These are phyloP conservation scores for Paecilomyces dactylethromorphus DNA, from an alignment of 2,329 filamentous ascomycete genomes.

Conservation along the genomic window DNA sequence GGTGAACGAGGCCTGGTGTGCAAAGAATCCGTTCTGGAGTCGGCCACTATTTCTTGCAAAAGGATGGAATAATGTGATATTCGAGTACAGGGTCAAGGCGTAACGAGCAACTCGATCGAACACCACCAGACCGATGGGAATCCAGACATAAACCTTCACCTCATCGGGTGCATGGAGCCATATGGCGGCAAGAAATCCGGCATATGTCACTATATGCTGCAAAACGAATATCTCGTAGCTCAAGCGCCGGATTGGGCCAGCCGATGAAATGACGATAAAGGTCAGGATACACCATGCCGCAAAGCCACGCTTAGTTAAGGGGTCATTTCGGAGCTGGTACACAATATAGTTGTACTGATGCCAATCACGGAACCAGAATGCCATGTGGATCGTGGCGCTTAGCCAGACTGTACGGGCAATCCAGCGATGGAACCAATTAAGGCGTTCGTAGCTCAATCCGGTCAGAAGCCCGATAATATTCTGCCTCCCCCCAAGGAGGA, in stretches of 20 bases:
- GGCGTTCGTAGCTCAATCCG: conserved; percentile 43
- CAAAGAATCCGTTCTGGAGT: conserved; percentile 20
- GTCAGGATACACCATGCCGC: conserved; percentile 46
- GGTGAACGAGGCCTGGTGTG: conserved; percentile 39
- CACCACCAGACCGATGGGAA: conserved; percentile 40
- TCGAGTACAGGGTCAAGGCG: conserved; percentile 29
- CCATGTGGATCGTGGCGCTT: conserved; percentile 48
- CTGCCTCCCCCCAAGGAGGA: conserved; percentile 49
- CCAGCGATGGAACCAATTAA: conserved; percentile 51
- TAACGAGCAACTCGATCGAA: conserved; percentile 39
- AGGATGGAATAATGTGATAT: conserved; percentile 36
- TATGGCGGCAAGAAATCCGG: conserved; percentile 42
- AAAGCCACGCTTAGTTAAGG: conserved; percentile 46
- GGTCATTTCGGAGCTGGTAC: conserved; percentile 42
- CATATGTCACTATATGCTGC: conserved; percentile 48
- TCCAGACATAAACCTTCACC: conserved; percentile 41
- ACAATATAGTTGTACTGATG: conserved; percentile 44
- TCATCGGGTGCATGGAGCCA: conserved; percentile 43
- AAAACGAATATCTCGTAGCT: conserved; percentile 51
- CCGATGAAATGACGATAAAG: conserved; percentile 47
- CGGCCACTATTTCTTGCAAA: conserved; percentile 6
- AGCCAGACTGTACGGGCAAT: conserved; percentile 46
- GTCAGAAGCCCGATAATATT: conserved; percentile 46
- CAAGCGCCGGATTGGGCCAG: conserved; percentile 42
- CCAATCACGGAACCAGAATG: conserved; percentile 50